Evolutionary conservation across 805 yeast species (phyloP).

Genomic region (Candida ovalis): DNA sequence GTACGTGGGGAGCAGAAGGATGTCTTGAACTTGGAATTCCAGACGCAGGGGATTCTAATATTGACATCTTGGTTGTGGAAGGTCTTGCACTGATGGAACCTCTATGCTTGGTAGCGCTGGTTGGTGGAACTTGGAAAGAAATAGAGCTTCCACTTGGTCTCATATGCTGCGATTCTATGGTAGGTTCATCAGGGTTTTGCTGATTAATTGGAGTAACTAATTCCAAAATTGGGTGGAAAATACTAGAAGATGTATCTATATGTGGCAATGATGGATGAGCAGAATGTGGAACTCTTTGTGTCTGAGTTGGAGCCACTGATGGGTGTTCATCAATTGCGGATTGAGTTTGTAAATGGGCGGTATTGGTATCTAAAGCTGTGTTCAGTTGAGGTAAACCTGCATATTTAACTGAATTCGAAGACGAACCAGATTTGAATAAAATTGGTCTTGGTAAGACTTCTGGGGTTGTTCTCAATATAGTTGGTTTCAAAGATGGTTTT

Average conservation of each 20-base stretch:
- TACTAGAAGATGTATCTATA: background rate
- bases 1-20: slow-evolving; percentile 19
- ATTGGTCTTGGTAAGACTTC: slow-evolving; percentile 20
- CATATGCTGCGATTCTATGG: slow-evolving; percentile 14
- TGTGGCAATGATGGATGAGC: background rate
- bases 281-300: background rate
- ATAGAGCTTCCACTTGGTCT: slow-evolving; percentile 25
- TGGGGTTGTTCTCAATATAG: background rate
- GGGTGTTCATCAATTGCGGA: background rate
- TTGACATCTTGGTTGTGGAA: slow-evolving; percentile 33
- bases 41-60: slow-evolving; percentile 21
- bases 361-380: slow-evolving; percentile 2
- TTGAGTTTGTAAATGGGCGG: background rate
- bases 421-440: slow-evolving; percentile 15
- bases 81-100: slow-evolving; percentile 58
- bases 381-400: slow-evolving; percentile 22
- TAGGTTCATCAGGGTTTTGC: slow-evolving; percentile 2
- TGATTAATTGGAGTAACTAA: background rate
- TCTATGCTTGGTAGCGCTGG: slow-evolving; percentile 41
- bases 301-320: background rate
- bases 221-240: background rate
- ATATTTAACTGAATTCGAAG: slow-evolving; percentile 10
- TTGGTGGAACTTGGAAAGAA: slow-evolving; percentile 46
- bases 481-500: background rate
- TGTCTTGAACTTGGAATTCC: slow-evolving; percentile 28